These are phyloP conservation scores for Shiraia sp. DNA, from an alignment of 2,329 filamentous ascomycete genomes.

Conservation along the genomic window DNA sequence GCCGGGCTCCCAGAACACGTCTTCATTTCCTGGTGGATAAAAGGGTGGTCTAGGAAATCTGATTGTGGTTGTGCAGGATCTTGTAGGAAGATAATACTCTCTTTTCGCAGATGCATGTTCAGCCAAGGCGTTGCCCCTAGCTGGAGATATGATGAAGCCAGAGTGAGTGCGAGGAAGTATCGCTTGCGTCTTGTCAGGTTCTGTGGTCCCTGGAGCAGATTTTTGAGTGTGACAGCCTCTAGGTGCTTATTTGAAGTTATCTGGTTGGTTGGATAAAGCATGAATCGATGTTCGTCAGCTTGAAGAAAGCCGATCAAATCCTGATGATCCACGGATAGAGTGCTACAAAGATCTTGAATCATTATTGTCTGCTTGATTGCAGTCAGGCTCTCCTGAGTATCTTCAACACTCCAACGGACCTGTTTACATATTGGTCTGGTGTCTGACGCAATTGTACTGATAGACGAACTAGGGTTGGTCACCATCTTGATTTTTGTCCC, in stretches of 20 bases:
- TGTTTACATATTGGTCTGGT: neutral
- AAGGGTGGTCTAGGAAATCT: slow-evolving; percentile 7
- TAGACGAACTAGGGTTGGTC: neutral
- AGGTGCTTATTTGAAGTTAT: neutral
- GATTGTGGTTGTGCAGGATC: slow-evolving; percentile 2
- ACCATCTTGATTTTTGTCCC: slow-evolving; percentile 13
- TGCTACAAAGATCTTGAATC: slow-evolving; percentile 6
- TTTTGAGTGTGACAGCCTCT: slow-evolving; percentile 1
- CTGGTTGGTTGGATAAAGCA: slow-evolving; percentile 5
- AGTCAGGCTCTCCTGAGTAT: neutral
- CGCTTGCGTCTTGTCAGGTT: slow-evolving; percentile 20
- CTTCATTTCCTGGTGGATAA: slow-evolving; percentile 8
- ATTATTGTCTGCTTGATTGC: neutral
- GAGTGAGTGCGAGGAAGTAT: slow-evolving; percentile 23
- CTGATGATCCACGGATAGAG: neutral
- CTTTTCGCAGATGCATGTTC: slow-evolving; percentile 5
- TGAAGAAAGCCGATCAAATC: slow-evolving; percentile 15
- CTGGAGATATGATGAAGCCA: slow-evolving; percentile 29
- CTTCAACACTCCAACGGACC: neutral
- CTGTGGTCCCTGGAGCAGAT: slow-evolving; percentile 4
- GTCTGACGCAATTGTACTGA: neutral
- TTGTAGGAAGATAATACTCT: slow-evolving; percentile 14
- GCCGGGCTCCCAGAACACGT: neutral
- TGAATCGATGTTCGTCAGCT: slow-evolving; percentile 14
- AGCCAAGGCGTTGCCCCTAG: slow-evolving; percentile 32